Evolutionary conservation across 106 monocot genomes (phyloP).

Genomic region (Platanthera guangdongensis): DNA sequence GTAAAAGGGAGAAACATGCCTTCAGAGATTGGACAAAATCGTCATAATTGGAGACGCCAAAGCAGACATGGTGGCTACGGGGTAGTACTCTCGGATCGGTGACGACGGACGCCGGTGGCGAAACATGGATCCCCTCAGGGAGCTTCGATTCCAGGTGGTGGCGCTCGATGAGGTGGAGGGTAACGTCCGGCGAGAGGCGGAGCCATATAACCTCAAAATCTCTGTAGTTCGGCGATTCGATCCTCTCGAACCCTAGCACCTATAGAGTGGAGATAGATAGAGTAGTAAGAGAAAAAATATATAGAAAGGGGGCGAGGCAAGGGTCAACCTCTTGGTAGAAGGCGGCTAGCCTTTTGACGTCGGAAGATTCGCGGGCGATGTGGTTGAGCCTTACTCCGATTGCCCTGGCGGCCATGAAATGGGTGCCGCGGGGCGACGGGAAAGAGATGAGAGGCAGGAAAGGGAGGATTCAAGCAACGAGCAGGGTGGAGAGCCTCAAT

Average conservation of each 20-base stretch:
- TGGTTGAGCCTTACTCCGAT: constrained; percentile 46
- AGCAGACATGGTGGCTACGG: constrained; percentile 61
- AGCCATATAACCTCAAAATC: constrained; percentile 70
- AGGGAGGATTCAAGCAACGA: too few species aligned
- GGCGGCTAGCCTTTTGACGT: constrained; percentile 65
- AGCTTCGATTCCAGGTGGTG: constrained; percentile 60
- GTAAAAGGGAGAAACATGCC: constrained; percentile 9
- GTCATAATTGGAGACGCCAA: constrained; percentile 62
- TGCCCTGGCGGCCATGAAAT: constrained; percentile 9
- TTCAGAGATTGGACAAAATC: constrained; percentile 44
- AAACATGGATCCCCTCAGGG: constrained; percentile 35
- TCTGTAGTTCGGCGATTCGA: constrained; percentile 51
- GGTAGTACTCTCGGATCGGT: constrained; percentile 44
- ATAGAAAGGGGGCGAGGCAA: neutral
- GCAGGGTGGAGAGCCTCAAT: too few species aligned
- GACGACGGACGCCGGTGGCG: constrained; percentile 1
- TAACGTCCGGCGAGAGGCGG: constrained; percentile 29
- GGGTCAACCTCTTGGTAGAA: constrained; percentile 65
- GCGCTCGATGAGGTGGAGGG: constrained; percentile 80
- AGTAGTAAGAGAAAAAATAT: neutral
- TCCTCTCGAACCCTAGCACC: constrained; percentile 71
- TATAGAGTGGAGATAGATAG: constrained; percentile 2
- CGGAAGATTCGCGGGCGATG: constrained; percentile 63
- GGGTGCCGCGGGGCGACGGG: neutral
- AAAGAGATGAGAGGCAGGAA: too few species aligned